Evolutionary conservation across 1,284 basidiomycete genomes (phyloP), one percentile per base, ranked within the genome.

Genomic region (Trametes sp.): DNA sequence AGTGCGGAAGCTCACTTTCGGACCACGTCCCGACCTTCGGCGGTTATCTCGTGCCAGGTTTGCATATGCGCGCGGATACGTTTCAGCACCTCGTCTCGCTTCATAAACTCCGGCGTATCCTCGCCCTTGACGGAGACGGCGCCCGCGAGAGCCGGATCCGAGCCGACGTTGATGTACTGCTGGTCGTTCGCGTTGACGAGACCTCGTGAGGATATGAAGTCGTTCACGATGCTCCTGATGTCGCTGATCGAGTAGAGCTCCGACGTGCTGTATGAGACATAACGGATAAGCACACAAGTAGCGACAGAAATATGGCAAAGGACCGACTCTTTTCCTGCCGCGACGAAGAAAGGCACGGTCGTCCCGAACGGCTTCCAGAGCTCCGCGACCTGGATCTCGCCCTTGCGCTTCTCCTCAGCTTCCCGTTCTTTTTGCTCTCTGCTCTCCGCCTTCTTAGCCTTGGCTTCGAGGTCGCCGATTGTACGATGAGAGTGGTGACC

Each of bases 361-460:
- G 72, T 68, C 36, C 82, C 81, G 69, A 87, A 82, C 2, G 94
- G 92, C 69, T 90, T 94, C 89, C 88, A 94, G 21, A 92, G 70
- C 73, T 94, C 92, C 46, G 76, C 83, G 42, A 95, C 77, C 16
- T 80, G 80, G 21, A 87, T 75, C 62, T 84, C 84, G 31, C 76
- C 79, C 14, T 77, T 80, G 42, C 76, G 80, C 42, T 79, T 77
- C 57, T 80, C 78, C 49, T 82, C 81, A 31, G 81, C 78, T 21
- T 77, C 82, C 41, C 75, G 77, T 61, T 74, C 82, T 66, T 75
- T 79, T 64, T 81, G 82, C 64, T 83, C 83, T 70, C 77, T 76
- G 67, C 78, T 76, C 55, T 81, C 81, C 23, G 83, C 84, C 65
- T 83, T 86, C 62, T 84, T 85, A 24, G 81, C 82, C 73, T 78